These are phyloP conservation scores for Theileria sp. DNA, from an alignment of 169 alveolate genomes.

Conservation along the genomic window DNA sequence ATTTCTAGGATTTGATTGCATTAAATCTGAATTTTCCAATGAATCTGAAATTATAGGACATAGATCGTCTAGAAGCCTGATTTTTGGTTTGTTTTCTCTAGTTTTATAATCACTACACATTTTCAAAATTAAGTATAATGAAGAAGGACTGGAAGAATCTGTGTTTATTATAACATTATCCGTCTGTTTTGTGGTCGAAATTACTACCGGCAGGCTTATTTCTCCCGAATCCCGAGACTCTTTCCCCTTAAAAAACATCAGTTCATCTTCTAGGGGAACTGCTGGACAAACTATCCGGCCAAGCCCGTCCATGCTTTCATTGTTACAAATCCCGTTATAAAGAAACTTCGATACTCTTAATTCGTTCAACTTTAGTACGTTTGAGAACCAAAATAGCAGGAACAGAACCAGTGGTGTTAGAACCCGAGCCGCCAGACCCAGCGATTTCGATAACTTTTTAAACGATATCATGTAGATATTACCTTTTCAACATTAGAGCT, in stretches of 20 bases:
- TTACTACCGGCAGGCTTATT: neutral
- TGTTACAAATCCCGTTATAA: constrained; percentile 14
- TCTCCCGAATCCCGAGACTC: neutral
- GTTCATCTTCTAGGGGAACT: constrained; percentile 5
- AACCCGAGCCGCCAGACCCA: constrained; percentile 8
- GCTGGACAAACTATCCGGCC: constrained; percentile 28
- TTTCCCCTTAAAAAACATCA: neutral
- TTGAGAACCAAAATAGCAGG: neutral
- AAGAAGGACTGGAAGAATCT: constrained; percentile 19
- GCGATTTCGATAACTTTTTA: constrained; percentile 7
- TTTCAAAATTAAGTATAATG: constrained; percentile 15
- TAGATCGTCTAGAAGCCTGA: constrained; percentile 4
- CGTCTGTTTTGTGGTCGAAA: constrained; percentile 9
- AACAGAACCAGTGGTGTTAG: constrained; percentile 3
- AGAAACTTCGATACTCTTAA: neutral
- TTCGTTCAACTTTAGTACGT: constrained; percentile 15
- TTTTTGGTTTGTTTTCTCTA: neutral
- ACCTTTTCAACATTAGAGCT: neutral
- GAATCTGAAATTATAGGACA: constrained; percentile 17
- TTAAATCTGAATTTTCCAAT: neutral
- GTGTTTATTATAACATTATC: constrained; percentile 1
- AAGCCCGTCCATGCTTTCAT: constrained; percentile 15
- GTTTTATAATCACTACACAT: constrained; percentile 1
- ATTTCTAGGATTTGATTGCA: neutral
- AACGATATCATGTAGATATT: neutral